Percentiles rank a stretch among this genome's conserved stretches.
Evolutionary conservation across 2,329 filamentous ascomycete species (phyloP).

Genomic region (Leptographium procerum): DNA sequence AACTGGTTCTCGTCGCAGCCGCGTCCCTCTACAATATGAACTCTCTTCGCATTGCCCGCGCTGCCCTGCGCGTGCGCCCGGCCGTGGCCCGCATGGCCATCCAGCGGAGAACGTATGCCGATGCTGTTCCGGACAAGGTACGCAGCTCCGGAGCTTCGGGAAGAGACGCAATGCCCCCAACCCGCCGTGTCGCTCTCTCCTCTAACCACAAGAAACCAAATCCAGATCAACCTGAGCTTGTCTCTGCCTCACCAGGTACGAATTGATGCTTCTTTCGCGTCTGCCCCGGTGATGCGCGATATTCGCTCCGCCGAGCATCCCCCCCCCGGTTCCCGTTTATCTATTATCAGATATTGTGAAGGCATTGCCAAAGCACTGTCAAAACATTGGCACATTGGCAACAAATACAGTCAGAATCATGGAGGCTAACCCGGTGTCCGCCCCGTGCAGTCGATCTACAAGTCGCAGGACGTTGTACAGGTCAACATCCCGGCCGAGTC

Average conservation of each 20-base stretch:
- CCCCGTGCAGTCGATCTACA: slow-evolving; percentile 54
- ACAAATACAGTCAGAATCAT: background rate
- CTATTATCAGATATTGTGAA: too few relatives aligned
- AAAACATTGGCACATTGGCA: background rate
- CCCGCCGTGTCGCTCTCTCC: background rate
- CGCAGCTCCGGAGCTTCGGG: background rate
- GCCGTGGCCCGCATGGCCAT: slow-evolving; percentile 62
- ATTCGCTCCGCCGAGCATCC: slow-evolving; percentile 13
- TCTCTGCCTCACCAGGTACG: slow-evolving; percentile 97
- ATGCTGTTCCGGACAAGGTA: slow-evolving; percentile 72
- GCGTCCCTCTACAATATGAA: slow-evolving; percentile 53
- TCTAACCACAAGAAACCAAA: background rate
- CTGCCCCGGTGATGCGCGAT: slow-evolving; percentile 20
- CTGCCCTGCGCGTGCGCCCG: slow-evolving; percentile 75
- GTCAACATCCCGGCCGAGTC: slow-evolving; percentile 98
- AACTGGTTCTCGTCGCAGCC: background rate
- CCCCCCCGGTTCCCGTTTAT: background rate
- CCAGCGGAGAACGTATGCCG: slow-evolving; percentile 85
- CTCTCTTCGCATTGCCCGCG: slow-evolving; percentile 83
- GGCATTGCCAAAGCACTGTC: too few relatives aligned
- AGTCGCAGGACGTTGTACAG: slow-evolving; percentile 66
- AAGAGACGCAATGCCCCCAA: background rate
- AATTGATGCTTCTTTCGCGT: slow-evolving; percentile 1
- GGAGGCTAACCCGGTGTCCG: background rate
- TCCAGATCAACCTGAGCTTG: slow-evolving; percentile 90